phyloP scores from a whole-genome alignment of 1,139 yeast species.

The Candida mesenterica region DNA sequence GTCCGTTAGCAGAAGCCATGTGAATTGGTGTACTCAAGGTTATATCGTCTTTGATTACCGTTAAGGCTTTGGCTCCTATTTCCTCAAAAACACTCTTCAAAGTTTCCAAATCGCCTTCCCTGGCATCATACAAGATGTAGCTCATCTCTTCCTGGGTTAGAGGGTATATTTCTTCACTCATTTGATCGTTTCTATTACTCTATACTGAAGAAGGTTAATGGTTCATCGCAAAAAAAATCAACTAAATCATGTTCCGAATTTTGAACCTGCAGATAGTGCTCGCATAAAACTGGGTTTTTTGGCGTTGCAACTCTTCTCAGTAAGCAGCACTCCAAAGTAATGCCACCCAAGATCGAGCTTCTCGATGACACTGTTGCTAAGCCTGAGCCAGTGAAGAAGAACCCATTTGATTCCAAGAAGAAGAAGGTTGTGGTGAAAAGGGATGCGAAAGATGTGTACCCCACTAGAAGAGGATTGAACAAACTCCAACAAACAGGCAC shows the following conservation, averaged over 20 bases:
- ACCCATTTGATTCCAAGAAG: conserved; percentile 31
- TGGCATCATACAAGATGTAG: conserved; percentile 75
- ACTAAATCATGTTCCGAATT: background rate
- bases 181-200: conserved; percentile 1
- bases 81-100: conserved; percentile 66
- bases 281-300: too few species aligned
- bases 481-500: conserved; percentile 30
- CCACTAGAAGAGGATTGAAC: conserved; percentile 34
- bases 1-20: conserved; percentile 96
- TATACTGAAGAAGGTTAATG: too few species aligned
- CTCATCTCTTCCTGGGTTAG: conserved; percentile 77
- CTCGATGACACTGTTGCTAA: conserved; percentile 5
- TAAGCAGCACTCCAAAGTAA: too few species aligned
- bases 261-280: too few species aligned
- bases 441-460: conserved; percentile 35
- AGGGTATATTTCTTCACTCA: conserved; percentile 14
- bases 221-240: background rate
- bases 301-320: too few species aligned
- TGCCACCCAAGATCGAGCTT: conserved; percentile 31
- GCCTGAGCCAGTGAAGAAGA: conserved; percentile 15
- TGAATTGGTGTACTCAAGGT: conserved; percentile 79
- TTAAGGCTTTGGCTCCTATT: conserved; percentile 50
- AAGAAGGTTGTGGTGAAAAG: conserved; percentile 34
- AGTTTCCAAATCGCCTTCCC: conserved; percentile 81
- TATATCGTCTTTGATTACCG: conserved; percentile 58